Evolutionary conservation across 1,284 basidiomycete species (phyloP).

Genomic region (Melampsora americana): DNA sequence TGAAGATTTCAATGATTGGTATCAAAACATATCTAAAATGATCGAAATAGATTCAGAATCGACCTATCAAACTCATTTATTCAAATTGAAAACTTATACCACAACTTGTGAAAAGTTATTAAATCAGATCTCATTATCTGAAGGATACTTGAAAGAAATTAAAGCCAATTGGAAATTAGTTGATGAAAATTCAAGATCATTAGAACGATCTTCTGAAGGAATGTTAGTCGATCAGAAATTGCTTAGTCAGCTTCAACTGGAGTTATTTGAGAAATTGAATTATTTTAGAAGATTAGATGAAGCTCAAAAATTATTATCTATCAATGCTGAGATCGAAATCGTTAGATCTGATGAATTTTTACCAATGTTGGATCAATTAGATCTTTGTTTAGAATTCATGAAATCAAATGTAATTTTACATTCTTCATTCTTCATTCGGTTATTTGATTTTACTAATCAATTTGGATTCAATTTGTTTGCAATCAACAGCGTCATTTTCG

Average conservation of each 20-base stretch:
- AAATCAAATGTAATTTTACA: conserved; percentile 68
- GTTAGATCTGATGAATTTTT: conserved; percentile 83
- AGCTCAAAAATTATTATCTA: conserved; percentile 83
- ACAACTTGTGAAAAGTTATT: conserved; percentile 70
- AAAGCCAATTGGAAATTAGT: conserved; percentile 75
- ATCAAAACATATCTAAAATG: conserved; percentile 75
- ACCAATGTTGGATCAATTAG: conserved; percentile 87
- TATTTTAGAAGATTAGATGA: conserved; percentile 89
- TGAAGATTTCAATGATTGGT: conserved; percentile 94
- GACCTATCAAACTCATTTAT: conserved; percentile 77
- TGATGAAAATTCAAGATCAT: conserved; percentile 76
- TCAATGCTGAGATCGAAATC: conserved; percentile 75
- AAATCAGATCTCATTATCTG: conserved; percentile 67
- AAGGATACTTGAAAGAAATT: conserved; percentile 73
- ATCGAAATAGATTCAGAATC: conserved; percentile 87
- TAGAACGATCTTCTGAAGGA: conserved; percentile 84
- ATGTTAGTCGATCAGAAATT: conserved; percentile 81
- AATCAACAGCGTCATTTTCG: conserved; percentile 70
- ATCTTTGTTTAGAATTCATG: conserved; percentile 84
- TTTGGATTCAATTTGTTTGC: neutral
- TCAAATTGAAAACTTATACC: conserved; percentile 68
- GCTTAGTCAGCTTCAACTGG: conserved; percentile 71
- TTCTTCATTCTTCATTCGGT: conserved; percentile 4
- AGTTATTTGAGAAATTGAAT: conserved; percentile 70
- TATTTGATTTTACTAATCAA: neutral